These are phyloP conservation scores for Trichoderma koningii DNA, from an alignment of 2,329 filamentous ascomycete species.

Conservation along the genomic window DNA sequence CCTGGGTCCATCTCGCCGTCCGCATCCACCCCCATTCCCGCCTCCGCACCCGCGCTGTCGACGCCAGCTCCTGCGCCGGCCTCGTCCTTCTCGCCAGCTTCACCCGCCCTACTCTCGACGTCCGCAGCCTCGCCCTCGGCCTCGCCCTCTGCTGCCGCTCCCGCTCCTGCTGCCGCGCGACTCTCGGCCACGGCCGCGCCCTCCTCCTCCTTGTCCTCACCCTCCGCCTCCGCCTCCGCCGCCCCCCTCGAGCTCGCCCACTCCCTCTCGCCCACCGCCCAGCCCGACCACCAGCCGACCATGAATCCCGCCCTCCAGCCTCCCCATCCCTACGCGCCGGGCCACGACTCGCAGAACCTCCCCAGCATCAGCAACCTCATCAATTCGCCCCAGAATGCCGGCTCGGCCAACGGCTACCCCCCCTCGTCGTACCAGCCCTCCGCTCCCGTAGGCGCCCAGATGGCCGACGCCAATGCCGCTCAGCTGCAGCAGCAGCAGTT, in stretches of 20 bases:
- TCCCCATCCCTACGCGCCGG: slow-evolving; percentile 34
- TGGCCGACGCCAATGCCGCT: slow-evolving; percentile 24
- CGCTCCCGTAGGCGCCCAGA: slow-evolving; percentile 30
- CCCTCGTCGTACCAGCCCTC: slow-evolving; percentile 24
- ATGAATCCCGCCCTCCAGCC: slow-evolving; percentile 37
- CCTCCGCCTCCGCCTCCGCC: slow-evolving; percentile 29
- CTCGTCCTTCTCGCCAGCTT: background rate
- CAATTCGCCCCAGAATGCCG: slow-evolving; percentile 55
- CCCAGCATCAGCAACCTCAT: slow-evolving; percentile 84
- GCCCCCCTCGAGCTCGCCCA: background rate
- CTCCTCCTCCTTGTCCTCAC: slow-evolving; percentile 28
- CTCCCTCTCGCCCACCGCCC: slow-evolving; percentile 27
- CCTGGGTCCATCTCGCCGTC: slow-evolving; percentile 29
- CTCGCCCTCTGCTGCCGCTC: slow-evolving; percentile 27
- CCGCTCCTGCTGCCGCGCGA: slow-evolving; percentile 13
- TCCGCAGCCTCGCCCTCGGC: slow-evolving; percentile 18
- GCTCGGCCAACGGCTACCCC: slow-evolving; percentile 36
- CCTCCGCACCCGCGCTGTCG: slow-evolving; percentile 26
- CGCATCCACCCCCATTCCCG: slow-evolving; percentile 29
- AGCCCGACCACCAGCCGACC: slow-evolving; percentile 40
- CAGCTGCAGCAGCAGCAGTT: slow-evolving; percentile 39
- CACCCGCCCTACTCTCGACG: slow-evolving; percentile 25
- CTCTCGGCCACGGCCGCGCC: slow-evolving; percentile 17
- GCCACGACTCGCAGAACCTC: slow-evolving; percentile 65
- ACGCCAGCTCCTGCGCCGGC: slow-evolving; percentile 29